A percentile compares a stretch with the other conserved stretches of the same genome.
phyloP scores from a whole-genome alignment of 108 stramenopile species.

The Asterionellopsis glacialis region DNA sequence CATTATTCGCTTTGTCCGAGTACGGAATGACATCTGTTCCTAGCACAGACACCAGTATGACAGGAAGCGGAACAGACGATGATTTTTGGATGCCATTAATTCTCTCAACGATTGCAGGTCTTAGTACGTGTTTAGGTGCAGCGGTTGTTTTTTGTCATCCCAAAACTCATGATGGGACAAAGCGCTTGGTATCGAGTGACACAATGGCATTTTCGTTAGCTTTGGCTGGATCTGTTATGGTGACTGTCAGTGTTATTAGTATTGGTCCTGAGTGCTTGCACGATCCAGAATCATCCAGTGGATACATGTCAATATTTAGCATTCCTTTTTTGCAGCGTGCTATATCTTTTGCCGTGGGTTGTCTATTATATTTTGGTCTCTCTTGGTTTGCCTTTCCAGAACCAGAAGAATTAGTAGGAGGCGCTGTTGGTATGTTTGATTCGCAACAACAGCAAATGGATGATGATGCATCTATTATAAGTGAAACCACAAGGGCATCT shows the following conservation, averaged over 20 bases:
- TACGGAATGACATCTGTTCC: no score
- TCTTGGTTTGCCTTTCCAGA: conserved; percentile 59
- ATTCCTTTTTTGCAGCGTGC: conserved; percentile 22
- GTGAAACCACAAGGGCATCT: no score
- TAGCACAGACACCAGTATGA: no score
- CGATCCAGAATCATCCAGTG: background rate
- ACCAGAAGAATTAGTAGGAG: conserved; percentile 39
- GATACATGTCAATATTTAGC: conserved; percentile 18
- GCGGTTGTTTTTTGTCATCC: conserved; percentile 61
- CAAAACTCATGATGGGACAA: conserved; percentile 10
- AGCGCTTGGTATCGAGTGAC: conserved; percentile 5
- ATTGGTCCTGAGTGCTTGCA: conserved; percentile 48
- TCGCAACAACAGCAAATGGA: conserved; percentile 7
- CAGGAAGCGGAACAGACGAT: no score
- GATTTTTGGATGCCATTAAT: conserved; percentile 34
- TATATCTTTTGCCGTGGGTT: conserved; percentile 16
- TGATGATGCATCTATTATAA: background rate
- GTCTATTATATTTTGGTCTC: conserved; percentile 21
- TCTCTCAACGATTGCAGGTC: conserved; percentile 58
- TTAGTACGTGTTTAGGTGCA: conserved; percentile 70
- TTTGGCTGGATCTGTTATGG: conserved; percentile 58
- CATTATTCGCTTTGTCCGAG: no score
- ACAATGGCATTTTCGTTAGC: conserved; percentile 57
- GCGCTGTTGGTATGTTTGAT: conserved; percentile 12
- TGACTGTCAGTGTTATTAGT: conserved; percentile 42